These are phyloP conservation scores for Botrytis galanthina DNA, from an alignment of 2,329 filamentous ascomycete species.

Conservation along the genomic window DNA sequence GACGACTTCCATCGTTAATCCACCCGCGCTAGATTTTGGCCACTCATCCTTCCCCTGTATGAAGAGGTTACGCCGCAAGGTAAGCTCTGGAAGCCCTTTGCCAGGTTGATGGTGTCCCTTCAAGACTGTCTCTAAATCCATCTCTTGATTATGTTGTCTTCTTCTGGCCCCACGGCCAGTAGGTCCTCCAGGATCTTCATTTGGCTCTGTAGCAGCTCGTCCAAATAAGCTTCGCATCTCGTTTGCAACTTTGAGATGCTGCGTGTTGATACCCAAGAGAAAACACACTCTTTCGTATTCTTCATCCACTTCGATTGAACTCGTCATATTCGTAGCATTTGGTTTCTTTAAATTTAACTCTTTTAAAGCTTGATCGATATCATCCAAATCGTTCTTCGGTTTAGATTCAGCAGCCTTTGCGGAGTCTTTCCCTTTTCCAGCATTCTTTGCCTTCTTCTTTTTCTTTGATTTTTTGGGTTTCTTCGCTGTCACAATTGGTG, in stretches of 20 bases:
- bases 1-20: conserved; percentile 74
- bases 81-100: conserved; percentile 57
- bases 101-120: conserved; percentile 48
- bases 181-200: conserved; percentile 47
- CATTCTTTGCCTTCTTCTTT: conserved; percentile 41
- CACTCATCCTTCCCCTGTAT: conserved; percentile 71
- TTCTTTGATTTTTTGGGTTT: conserved; percentile 58
- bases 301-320: conserved; percentile 29
- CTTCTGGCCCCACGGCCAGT: conserved; percentile 41
- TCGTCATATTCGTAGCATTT: conserved; percentile 26
- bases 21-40: conserved; percentile 69
- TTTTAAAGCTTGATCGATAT: conserved; percentile 64
- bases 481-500: conserved; percentile 32
- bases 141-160: conserved; percentile 45
- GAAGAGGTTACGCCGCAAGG: conserved; percentile 62
- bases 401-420: conserved; percentile 30
- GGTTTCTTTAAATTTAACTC: conserved; percentile 50
- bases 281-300: conserved; percentile 49
- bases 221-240: conserved; percentile 84
- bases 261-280: conserved; percentile 61
- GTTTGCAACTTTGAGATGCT: conserved; percentile 79
- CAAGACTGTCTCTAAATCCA: conserved; percentile 41
- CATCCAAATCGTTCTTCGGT: conserved; percentile 48
- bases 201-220: conserved; percentile 56
- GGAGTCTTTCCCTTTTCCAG: conserved; percentile 21